Evolutionary conservation across 1,284 basidiomycete species (phyloP).

Genomic region (Irpex sp.): DNA sequence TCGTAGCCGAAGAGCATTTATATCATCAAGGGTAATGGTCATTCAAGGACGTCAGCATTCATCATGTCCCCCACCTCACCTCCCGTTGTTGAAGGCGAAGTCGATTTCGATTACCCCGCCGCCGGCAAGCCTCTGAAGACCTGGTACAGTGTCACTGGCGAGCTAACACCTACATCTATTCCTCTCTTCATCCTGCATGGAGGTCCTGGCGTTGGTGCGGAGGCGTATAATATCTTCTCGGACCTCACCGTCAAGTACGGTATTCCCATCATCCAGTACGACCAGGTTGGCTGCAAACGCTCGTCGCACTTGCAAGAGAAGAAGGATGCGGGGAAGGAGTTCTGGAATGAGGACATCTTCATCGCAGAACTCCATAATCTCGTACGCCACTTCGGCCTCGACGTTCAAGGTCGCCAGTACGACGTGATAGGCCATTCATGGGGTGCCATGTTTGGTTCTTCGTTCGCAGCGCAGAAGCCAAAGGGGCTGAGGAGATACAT

Average conservation of each 20-base stretch:
- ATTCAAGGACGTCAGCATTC: neutral
- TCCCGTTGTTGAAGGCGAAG: neutral
- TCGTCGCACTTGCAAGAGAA: constrained; percentile 30
- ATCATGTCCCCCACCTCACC: neutral
- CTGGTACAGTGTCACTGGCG: constrained; percentile 17
- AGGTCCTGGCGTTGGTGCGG: constrained; percentile 16
- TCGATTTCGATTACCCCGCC: neutral
- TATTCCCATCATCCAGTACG: constrained; percentile 28
- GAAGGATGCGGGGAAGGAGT: constrained; percentile 12
- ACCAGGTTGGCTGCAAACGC: constrained; percentile 28
- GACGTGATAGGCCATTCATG: constrained; percentile 29
- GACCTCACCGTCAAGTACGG: constrained; percentile 23
- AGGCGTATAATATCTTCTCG: neutral
- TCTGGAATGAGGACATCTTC: constrained; percentile 31
- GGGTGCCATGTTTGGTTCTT: constrained; percentile 23
- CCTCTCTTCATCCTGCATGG: constrained; percentile 22
- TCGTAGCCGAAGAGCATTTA: too few species aligned
- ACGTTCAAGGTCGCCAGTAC: constrained; percentile 15
- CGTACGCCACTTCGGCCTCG: constrained; percentile 21
- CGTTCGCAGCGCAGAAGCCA: constrained; percentile 21
- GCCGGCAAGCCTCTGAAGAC: constrained; percentile 21
- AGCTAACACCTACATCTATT: constrained; percentile 6
- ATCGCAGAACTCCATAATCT: constrained; percentile 29
- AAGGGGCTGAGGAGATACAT: constrained; percentile 24
- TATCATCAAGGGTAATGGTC: too few species aligned